Base-by-base conservation (phyloP, 768 basidiomycete genomes). In the Tulasnella sp. region DNA sequence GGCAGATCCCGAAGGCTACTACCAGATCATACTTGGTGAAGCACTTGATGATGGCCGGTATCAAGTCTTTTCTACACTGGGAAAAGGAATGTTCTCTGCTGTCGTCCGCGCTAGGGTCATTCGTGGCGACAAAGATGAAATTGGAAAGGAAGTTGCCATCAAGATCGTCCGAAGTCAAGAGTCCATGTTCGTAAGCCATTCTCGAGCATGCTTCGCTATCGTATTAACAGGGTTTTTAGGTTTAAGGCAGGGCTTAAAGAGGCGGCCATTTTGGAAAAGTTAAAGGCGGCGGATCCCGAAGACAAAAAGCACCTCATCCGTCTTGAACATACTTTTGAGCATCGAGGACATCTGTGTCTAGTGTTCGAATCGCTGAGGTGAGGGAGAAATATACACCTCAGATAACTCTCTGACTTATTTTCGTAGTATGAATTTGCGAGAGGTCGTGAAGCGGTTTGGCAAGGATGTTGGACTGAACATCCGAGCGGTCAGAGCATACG, bases 81-180 rank as follows among this genome's bases (percentile, higher is more conserved):
- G 97, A 19, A 95, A 96, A 79, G 97, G 97, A 64, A 99, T 99
- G 96, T 99, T 98, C 79, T 94, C 95, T 64, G 94, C 92, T 71
- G 97, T 99, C 66, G 94, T 98, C 34, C 87, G 92, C 62, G 96
- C 95, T 9, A 88, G 93, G 37, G 85, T 94, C 11, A 82, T 95
- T 59, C 82, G 89, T 80, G 83, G 84, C 67, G 90, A 91, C 39
- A 75, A 83, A 11, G 82, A 83, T 71, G 84, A 86, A 67, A 75
- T 78, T 41, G 85, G 87, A 44, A 82, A 83, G 77, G 96, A 99
- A 79, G 95, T 98, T 11, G 97, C 97, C 0, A 98, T 99, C 80
- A 99, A 99, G 81, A 95, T 99, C 73, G 89, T 98, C 64, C 84
- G 97, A 62, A 90, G 89, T 77, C 97, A 99, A 79, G 96, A 98